Base-by-base conservation (phyloP, 306 rosid genomes). In the Pterocarpus macrocarpus region DNA sequence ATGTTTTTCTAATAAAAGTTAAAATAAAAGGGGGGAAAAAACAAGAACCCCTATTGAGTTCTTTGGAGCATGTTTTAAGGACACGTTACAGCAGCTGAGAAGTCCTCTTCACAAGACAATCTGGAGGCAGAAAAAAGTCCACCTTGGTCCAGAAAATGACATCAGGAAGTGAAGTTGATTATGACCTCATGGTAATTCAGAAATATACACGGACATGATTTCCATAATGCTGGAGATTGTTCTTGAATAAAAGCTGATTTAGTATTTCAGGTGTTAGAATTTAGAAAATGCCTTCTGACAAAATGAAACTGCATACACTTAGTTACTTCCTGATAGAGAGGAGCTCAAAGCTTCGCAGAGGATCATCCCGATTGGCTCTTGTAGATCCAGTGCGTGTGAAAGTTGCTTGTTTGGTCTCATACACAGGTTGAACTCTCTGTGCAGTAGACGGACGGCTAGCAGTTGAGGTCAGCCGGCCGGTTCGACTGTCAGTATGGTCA, bases 271-370 rank as follows among this genome's bases (percentile, higher is more conserved):
- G 80, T 38, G 33, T 69, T 62, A 44, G 69, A 69, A 41, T 70
- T 82, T 22, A 32, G 75, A 79, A 75, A 44, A 81, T 78, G 76
- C 64, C 57, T 81, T 73, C 9, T 7, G 43, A 71, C 58, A 33
- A 47, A 50, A 35, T 49, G 57, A 34, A 73, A 65, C 73, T 16
- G 67, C 61, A 79, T 50, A 30, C 59, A 32, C 63, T 66, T 12
- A 2, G 63, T 84, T 84, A 96, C 90, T 96, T 96, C 88, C 95
- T 92, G 88, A 96, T 90, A 67, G 99, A 88, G 63, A 96, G 95
- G 84, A 92, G 91, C 85, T 96, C 99, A 65, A 96, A 92, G 91
- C 97, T 92, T 22, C 97, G 91, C 49, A 94, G 91, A 78, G 97
- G 90, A 67, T 96, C 98, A n/a, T 94, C 98, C 0, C 92, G 97